Percentiles rank a stretch among this genome's conserved stretches.
Evolutionary conservation across 768 basidiomycete species (phyloP).

Genomic region (Leucocoprinus birnbaumii): DNA sequence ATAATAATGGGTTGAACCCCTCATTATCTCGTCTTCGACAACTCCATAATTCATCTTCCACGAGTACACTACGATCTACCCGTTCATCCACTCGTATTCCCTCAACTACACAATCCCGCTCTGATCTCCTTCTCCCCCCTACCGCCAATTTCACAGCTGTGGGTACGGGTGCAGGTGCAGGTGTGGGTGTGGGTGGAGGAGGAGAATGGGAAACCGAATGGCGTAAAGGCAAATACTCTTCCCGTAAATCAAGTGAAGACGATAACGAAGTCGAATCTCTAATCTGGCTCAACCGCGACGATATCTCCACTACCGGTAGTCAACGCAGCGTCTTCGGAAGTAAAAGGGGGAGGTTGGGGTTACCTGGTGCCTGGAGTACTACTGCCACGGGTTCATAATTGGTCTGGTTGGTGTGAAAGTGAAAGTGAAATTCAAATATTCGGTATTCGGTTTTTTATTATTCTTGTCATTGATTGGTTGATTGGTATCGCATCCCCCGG

Average conservation of each 20-base stretch:
- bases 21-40: neutral
- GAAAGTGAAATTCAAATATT: no score
- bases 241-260: slow-evolving; percentile 24
- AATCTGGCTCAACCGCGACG: slow-evolving; percentile 15
- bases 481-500: no score
- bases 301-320: neutral
- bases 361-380: neutral
- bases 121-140: no score
- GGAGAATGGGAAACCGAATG: slow-evolving; percentile 24
- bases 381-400: no score
- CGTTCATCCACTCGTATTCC: neutral
- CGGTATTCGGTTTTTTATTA: no score
- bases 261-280: slow-evolving; percentile 27
- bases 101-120: neutral
- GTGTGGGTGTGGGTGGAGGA: neutral
- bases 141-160: no score
- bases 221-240: slow-evolving; percentile 24
- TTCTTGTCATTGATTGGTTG: no score
- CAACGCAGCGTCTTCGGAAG: neutral
- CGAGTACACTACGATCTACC: neutral
- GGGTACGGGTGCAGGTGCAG: no score
- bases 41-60: neutral
- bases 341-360: neutral
- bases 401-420: no score
- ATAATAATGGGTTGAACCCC: neutral